Conservation (phyloP, 139 green algal genomes). For the Chlamydomonas incerta region DNA sequence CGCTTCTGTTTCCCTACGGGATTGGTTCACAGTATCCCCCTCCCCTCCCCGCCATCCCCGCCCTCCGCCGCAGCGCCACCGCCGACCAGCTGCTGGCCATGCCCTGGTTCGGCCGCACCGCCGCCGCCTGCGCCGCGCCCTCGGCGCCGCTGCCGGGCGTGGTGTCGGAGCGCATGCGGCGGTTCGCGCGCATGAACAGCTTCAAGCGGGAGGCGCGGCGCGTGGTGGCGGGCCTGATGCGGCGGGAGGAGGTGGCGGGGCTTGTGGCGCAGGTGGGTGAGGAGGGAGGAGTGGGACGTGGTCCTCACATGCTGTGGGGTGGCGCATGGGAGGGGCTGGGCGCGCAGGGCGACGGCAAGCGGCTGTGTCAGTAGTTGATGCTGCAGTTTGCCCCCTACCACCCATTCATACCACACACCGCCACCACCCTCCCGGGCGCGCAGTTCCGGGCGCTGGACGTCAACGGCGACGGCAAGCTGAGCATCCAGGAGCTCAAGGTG, state of each 20-base stretch:
- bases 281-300: too few relatives aligned
- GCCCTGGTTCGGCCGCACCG: conserved; percentile 28
- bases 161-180: conserved; percentile 83
- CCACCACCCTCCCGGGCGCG: too few relatives aligned
- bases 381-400: too few relatives aligned
- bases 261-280: too few relatives aligned
- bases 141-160: conserved; percentile 41
- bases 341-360: too few relatives aligned
- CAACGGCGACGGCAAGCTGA: conserved; percentile 44
- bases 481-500: conserved; percentile 18
- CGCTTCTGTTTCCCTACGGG: too few relatives aligned
- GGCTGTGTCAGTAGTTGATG: too few relatives aligned
- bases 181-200: conserved; percentile 92
- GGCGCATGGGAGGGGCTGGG: too few relatives aligned
- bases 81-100: conserved; percentile 70
- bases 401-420: too few relatives aligned
- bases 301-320: too few relatives aligned
- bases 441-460: conserved; percentile 68
- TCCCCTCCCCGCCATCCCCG: too few relatives aligned
- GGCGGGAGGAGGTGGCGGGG: conserved; percentile 66
- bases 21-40: too few relatives aligned
- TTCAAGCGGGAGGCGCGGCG: conserved; percentile 17
- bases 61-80: conserved; percentile 53
- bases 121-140: conserved; percentile 14
- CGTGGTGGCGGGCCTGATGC: conserved; percentile 57